Conservation (phyloP, 73 alveolate genomes). For the Paramecium caudatum region DNA sequence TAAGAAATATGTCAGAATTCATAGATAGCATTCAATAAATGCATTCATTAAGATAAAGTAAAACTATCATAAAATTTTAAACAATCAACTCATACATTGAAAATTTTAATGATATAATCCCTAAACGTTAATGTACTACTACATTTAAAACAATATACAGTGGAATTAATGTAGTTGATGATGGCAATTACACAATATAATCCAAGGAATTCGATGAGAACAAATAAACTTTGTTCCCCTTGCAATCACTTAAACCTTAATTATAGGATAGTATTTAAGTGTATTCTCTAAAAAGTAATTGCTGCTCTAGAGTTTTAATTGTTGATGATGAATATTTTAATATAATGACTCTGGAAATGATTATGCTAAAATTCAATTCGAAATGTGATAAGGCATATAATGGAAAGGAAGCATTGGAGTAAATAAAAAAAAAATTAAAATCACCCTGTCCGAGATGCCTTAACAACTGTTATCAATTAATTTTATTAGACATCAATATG, state of each 20-base stretch:
- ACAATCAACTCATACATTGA: constrained; percentile 20
- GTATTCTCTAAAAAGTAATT: constrained; percentile 33
- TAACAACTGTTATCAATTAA: not conserved
- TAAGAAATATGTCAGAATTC: constrained; percentile 1
- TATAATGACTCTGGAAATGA: not conserved
- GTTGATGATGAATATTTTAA: constrained; percentile 67
- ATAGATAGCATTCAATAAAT: not conserved
- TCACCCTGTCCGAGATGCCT: constrained; percentile 4
- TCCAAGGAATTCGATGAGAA: constrained; percentile 40
- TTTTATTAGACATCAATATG: constrained; percentile 54
- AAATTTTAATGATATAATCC: not conserved
- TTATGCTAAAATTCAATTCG: not conserved
- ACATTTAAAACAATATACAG: not conserved
- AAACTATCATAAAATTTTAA: constrained; percentile 26
- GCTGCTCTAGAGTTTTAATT: constrained; percentile 51
- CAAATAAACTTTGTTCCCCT: not conserved
- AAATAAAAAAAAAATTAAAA: not conserved
- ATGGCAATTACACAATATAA: constrained; percentile 1
- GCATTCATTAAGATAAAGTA: not conserved
- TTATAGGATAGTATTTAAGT: constrained; percentile 28
- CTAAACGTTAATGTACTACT: not conserved
- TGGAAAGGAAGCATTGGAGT: constrained; percentile 55
- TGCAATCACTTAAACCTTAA: not conserved
- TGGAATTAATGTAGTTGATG: not conserved
- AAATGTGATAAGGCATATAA: constrained; percentile 47